These are phyloP conservation scores for Trichoderma semiorbis DNA, from an alignment of 2,329 filamentous ascomycete genomes.

Conservation along the genomic window DNA sequence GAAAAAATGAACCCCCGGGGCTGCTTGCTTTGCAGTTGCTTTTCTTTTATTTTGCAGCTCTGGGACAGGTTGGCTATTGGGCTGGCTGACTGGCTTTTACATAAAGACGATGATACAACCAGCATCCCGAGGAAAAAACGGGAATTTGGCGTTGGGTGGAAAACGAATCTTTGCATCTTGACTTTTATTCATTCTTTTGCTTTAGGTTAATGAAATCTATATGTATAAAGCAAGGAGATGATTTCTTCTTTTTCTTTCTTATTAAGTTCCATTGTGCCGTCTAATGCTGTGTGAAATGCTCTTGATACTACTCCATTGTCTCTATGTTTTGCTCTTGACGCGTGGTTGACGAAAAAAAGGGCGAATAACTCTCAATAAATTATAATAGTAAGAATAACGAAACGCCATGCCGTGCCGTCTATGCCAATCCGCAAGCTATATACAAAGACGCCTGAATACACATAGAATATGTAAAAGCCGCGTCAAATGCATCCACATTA, in stretches of 20 bases:
- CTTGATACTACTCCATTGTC: neutral
- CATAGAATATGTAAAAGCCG: neutral
- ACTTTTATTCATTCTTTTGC: constrained; percentile 7
- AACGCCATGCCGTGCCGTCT: constrained; percentile 12
- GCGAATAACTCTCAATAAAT: neutral
- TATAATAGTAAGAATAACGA: neutral
- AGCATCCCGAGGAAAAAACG: constrained; percentile 22
- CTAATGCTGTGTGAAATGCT: neutral
- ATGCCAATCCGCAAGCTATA: neutral
- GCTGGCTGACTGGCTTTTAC: constrained; percentile 10
- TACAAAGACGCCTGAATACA: neutral
- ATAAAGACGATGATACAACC: constrained; percentile 14
- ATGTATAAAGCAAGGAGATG: constrained; percentile 23
- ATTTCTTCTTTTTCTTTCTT: neutral
- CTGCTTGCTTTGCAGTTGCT: neutral
- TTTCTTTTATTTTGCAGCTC: neutral
- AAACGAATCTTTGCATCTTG: neutral
- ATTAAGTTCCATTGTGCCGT: neutral
- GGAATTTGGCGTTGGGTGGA: constrained; percentile 22
- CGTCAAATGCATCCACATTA: neutral
- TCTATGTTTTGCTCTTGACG: neutral
- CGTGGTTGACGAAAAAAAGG: neutral
- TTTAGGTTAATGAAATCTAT: constrained; percentile 22
- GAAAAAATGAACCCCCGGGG: neutral
- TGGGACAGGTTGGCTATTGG: constrained; percentile 21